Base-by-base conservation (phyloP, 495 filamentous ascomycete genomes). In the Lophiotrema nucula region DNA sequence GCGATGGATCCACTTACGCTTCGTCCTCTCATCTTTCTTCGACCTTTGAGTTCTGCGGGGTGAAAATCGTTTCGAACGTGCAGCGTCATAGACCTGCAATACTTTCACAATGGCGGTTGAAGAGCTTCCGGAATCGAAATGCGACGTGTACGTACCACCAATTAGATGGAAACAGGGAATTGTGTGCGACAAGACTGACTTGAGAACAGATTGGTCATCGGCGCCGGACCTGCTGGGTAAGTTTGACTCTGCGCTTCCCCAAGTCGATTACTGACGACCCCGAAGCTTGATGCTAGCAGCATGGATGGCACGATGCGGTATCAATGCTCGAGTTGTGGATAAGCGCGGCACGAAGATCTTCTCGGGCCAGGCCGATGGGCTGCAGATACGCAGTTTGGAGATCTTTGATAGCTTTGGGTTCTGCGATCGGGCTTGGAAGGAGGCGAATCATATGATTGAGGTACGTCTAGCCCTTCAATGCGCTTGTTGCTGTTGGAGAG, bases 391-490 rank as follows among this genome's bases (percentile, higher is more conserved):
- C n/a, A 84, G 76, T 3, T 63, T 85, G 13, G 84, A 87, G 66
- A 79, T 87, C 13, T 81, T 88, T 22, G 85, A 89, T 50, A 82
- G 80, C 52, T 82, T 88, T 61, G 84, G 82, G 4, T 79, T 88
- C 51, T 79, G 72, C 2, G 79, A 87, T 52, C 74, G 79, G 15
- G 78, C 77, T 5, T 79, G 76, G 73, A 80, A 83, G 37, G 85
- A 88, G 57, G 74, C 76, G 8, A 79, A 82, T 64, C 75, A 81
- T 53, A 76, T 64, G 54, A 53, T 64, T 35, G 60, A 64, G 54
- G 60, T 64, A n/a, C n/a, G n/a, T n/a, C n/a, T n/a, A n/a, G n/a
- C n/a, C n/a, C n/a, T n/a, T n/a, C n/a, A n/a, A 62, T 6, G 56
- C 25, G 27, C 3, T 10, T 39, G 8, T 11, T 81, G 71, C 62